Evolutionary conservation across 2,329 filamentous ascomycete genomes (phyloP), one percentile per base, ranked within the genome.

Genomic region (Colletotrichum godetiae): DNA sequence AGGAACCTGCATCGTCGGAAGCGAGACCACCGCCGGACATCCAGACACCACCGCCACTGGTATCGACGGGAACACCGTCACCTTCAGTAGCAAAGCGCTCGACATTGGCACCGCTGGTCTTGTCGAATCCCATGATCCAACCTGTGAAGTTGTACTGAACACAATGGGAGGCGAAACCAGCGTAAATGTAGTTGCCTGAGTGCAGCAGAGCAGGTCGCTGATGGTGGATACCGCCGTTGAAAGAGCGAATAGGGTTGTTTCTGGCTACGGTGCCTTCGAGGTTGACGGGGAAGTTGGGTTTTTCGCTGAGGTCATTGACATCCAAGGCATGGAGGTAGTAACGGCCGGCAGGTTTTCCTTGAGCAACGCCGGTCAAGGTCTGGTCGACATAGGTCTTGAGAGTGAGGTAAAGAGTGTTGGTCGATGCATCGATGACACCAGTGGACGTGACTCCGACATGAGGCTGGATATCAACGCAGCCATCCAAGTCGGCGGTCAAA

Each of bases 91-190:
- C 81, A 76, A 81, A 87, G 5, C 77, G 76, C 75, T 84, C 83
- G 22, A 84, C 82, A 33, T 82, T 74, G 24, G 80, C 75, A 15
- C 82, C 82, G 0, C 79, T 81, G 0, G 81, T 82, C 71, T 86
- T 85, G 78, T 88, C 82, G 76, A 86, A 84, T 4, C 86, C 86
- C 53, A 89, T 81, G 53, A 89, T 80, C 81, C 85, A 86, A 29
- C 87, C 87, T 1, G 87, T 89, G 74, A 89, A 89, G 76, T 90
- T 88, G 78, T 86, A 90, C 68, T 86, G 82, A 29, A 89, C 88
- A 62, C 88, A 90, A 73, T 90, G 86, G 11, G 87, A 88, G 0
- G 87, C 88, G 73, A 90, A 90, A 0, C 83, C 88, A 0, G 84
- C 86, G 67, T 89, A 89, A 6, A 90, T 80, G 56, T 82, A 84